A percentile compares a stretch with the other conserved stretches of the same genome.
Conservation (phyloP, 1,139 yeast genomes). For the Protomyces inouyei region DNA sequence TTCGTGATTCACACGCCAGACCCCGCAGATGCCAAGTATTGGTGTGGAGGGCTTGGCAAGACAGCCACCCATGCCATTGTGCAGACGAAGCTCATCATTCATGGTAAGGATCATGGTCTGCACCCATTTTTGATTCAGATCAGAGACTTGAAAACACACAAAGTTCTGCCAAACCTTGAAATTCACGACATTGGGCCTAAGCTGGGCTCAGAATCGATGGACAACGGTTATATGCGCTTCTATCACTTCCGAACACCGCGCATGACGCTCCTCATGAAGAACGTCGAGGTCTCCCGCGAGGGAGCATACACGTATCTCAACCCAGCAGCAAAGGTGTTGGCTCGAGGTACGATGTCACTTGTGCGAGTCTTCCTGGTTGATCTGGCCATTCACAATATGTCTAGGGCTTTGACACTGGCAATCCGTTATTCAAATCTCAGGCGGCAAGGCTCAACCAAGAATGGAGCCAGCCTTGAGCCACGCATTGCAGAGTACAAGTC, state of each 20-base stretch:
- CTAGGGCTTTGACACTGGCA: conserved; percentile 77
- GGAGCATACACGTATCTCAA: conserved; percentile 68
- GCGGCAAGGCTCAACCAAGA: conserved; percentile 56
- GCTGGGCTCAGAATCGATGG: conserved; percentile 50
- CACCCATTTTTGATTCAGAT: conserved; percentile 88
- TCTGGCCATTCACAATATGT: conserved; percentile 76
- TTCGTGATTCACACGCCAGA: conserved; percentile 81
- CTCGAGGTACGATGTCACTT: conserved; percentile 78
- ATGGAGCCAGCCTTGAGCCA: conserved; percentile 8
- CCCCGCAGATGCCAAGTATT: conserved; percentile 91
- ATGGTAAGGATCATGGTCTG: conserved; percentile 88
- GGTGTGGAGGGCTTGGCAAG: conserved; percentile 98
- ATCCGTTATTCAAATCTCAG: conserved; percentile 84
- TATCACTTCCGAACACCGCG: conserved; percentile 73
- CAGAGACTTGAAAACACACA: conserved; percentile 62
- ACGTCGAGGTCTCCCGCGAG: conserved; percentile 63
- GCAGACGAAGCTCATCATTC: conserved; percentile 79
- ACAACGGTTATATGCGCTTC: conserved; percentile 93
- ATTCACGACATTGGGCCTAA: conserved; percentile 91
- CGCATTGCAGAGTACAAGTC: conserved; percentile 23
- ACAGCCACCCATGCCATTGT: conserved; percentile 79
- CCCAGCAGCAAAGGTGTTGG: conserved; percentile 80
- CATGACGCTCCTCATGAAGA: conserved; percentile 74
- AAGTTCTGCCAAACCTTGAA: conserved; percentile 69
- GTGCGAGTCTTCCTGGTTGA: conserved; percentile 87